Percentiles rank a stretch among this genome's conserved stretches.
Conservation (phyloP, 305 asterid species). For the Solanum hybrid region DNA sequence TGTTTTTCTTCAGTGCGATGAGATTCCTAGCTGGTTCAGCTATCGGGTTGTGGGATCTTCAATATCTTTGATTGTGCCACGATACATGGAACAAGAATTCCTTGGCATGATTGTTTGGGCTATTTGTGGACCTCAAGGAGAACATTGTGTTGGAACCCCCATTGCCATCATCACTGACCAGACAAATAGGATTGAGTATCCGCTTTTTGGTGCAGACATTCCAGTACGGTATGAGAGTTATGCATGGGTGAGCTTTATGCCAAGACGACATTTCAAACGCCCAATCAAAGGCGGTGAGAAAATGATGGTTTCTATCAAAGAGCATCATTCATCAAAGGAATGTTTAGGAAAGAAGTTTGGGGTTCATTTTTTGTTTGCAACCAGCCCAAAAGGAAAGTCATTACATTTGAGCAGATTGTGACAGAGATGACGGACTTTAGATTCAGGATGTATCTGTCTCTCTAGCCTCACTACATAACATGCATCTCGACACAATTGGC, state of each 20-base stretch:
- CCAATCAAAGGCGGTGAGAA: neutral
- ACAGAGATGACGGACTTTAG: too few species aligned
- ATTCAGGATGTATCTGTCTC: too few species aligned
- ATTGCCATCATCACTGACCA: neutral
- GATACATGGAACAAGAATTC: neutral
- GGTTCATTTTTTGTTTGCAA: neutral
- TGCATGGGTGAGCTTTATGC: neutral
- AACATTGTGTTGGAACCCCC: neutral
- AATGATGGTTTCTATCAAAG: neutral
- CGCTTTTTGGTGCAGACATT: neutral
- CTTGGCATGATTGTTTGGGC: neutral
- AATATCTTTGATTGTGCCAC: neutral
- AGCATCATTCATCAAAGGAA: neutral
- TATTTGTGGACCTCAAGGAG: neutral
- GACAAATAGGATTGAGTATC: neutral
- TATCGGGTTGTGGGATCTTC: neutral
- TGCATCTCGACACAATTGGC: too few species aligned
- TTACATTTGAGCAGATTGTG: rapidly evolving
- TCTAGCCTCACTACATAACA: too few species aligned
- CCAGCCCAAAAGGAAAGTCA: neutral
- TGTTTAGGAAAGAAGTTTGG: neutral
- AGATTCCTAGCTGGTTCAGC: neutral
- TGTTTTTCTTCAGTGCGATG: neutral
- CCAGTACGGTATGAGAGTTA: neutral
- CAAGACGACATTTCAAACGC: neutral